Evolutionary conservation across 1,284 basidiomycete genomes (phyloP).

Genomic region (Trichosporon coremiiforme): DNA sequence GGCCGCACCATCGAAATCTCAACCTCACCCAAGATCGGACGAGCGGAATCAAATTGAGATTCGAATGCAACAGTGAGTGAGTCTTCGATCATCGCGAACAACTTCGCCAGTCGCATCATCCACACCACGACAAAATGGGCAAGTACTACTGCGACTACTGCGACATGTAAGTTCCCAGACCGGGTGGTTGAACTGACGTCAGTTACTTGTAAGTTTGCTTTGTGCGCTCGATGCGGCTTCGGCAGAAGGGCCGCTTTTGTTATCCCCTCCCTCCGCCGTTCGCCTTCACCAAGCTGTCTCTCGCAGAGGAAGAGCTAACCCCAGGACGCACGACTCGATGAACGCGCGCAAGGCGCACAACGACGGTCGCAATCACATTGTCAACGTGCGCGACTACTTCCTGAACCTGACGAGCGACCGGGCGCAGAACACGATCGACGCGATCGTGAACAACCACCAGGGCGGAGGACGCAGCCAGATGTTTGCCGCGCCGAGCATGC

Average conservation of each 20-base stretch:
- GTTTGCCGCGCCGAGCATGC: conserved; percentile 72
- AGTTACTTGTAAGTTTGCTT: conserved; percentile 59
- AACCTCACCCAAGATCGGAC: background rate
- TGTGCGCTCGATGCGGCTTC: conserved; percentile 22
- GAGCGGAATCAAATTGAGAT: background rate
- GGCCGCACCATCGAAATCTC: background rate
- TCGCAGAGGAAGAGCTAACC: background rate
- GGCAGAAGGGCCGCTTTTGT: background rate
- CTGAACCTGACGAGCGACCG: conserved; percentile 93
- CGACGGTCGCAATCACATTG: conserved; percentile 90
- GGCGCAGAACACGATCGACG: conserved; percentile 93
- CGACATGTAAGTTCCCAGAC: conserved; percentile 43
- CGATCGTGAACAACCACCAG: conserved; percentile 89
- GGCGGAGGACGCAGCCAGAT: conserved; percentile 55
- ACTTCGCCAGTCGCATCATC: conserved; percentile 19
- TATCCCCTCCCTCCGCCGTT: too few relatives aligned
- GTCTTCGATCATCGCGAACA: conserved; percentile 20
- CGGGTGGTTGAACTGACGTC: conserved; percentile 42
- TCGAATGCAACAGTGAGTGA: background rate
- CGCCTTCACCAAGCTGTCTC: too few relatives aligned
- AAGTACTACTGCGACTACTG: conserved; percentile 65
- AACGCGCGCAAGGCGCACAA: conserved; percentile 95
- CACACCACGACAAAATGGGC: conserved; percentile 39
- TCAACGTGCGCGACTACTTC: conserved; percentile 97
- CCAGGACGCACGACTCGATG: conserved; percentile 49